Conservation (phyloP, 2,329 filamentous ascomycete genomes). For the Arthrobotrys entomopaga region DNA sequence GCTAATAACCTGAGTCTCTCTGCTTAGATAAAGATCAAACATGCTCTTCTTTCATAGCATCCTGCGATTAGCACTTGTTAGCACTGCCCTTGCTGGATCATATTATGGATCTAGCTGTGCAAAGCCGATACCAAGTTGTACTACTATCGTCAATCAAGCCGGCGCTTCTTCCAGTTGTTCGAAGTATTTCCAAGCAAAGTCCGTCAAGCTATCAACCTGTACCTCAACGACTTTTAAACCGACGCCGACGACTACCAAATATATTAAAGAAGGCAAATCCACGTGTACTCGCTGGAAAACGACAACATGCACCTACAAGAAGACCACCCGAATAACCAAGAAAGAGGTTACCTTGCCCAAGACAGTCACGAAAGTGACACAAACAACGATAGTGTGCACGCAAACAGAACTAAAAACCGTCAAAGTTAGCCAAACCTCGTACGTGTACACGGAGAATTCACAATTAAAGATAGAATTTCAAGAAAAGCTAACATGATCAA, state of each 20-base stretch:
- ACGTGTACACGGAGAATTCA: not conserved
- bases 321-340: not conserved
- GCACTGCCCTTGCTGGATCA: slow-evolving; percentile 5
- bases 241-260: slow-evolving; percentile 5
- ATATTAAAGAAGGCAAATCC: slow-evolving; percentile 6
- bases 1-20: too few relatives aligned
- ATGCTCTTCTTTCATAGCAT: slow-evolving; percentile 13
- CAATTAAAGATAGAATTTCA: not conserved
- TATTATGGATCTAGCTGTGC: not conserved
- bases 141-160: not conserved
- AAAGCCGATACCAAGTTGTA: slow-evolving; percentile 18
- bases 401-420: not conserved
- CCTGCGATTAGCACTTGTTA: slow-evolving; percentile 1
- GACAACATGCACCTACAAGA: not conserved
- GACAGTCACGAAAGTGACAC: not conserved
- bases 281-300: slow-evolving; percentile 9
- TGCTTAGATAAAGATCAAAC: too few relatives aligned
- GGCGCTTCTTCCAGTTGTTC: slow-evolving; percentile 14
- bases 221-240: not conserved
- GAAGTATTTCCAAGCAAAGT: not conserved
- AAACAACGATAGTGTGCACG: not conserved
- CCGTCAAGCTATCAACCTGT: not conserved
- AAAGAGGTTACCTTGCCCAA: not conserved
- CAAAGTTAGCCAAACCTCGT: slow-evolving; percentile 1
- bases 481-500: too few relatives aligned